Evolutionary conservation across 2,329 filamentous ascomycete species (phyloP), one percentile per base, ranked within the genome.

Genomic region (Aspergillus floridensis): DNA sequence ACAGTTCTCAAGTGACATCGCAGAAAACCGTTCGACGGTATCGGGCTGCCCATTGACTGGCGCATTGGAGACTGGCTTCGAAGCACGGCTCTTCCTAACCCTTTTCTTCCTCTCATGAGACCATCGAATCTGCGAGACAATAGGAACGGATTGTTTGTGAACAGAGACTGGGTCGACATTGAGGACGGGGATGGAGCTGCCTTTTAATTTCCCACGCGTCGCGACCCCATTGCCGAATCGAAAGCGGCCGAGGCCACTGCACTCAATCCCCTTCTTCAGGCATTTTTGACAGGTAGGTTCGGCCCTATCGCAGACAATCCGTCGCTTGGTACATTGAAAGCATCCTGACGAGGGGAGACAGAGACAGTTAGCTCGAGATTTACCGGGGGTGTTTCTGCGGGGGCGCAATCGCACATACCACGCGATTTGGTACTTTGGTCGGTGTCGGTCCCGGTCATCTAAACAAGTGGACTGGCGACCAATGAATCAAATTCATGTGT

Each of bases 311-410:
- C 74, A 76, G 53, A 72, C 60, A 22, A 76, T 73, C 11, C 74
- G 72, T 11, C 74, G 72, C 44, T 73, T 69, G 8, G 70, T 71
- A 56, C 74, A 77, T 53, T 76, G 65, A 32, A 74, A 70, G 57
- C 74, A 77, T 10, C 74, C 74, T 71, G 56, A 4, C 44, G 1
- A 24, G 38, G 8, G 14, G 2, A 46, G 11, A 24, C 22, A 12
- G 14, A 24, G 41, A 10, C n/a, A 10, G 16, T 56, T 5, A 49
- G 35, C 24, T 12, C 21, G 41, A 16, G 12, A 4, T 3, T 29
- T 41, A 11, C 26, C 14, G 4, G n/a, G 5, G 26, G 10, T 24
- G 14, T 35, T 35, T 12, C 14, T 7, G 5, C 16, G 5, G 12
- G 29, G 5, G 1, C 4, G 24, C 32, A 16, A 12, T 21, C 2